Evolutionary conservation across 176 grass and related monocot species (phyloP).

Genomic region (Phragmites australis): DNA sequence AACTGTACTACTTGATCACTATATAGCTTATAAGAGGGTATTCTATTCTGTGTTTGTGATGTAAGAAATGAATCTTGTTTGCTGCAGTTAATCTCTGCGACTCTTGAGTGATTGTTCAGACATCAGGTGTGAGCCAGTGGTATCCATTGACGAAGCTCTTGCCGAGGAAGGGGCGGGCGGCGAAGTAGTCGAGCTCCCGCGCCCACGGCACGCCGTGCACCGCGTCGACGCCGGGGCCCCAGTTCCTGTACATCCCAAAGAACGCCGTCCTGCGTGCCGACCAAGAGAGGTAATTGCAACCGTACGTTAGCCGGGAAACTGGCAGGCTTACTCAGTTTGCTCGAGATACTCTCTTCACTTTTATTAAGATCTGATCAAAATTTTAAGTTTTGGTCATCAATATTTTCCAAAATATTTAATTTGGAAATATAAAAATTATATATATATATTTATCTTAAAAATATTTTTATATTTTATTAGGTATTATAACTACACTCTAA

Average conservation of each 20-base stretch:
- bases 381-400: no score
- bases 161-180: slow-evolving; percentile 75
- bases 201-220: slow-evolving; percentile 89
- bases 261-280: slow-evolving; percentile 64
- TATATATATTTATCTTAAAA: no score
- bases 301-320: neutral
- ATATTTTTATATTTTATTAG: no score
- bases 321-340: neutral
- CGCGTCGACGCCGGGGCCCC: slow-evolving; percentile 73
- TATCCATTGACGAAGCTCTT: slow-evolving; percentile 97
- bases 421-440: no score
- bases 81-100: neutral
- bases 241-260: slow-evolving; percentile 86
- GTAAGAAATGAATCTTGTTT: slow-evolving; percentile 26
- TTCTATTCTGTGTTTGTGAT: slow-evolving; percentile 17
- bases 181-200: slow-evolving; percentile 78
- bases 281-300: neutral
- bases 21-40: neutral
- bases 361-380: no score
- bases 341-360: no score
- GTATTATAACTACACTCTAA: no score
- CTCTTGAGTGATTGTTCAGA: slow-evolving; percentile 34
- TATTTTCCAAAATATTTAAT: no score
- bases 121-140: slow-evolving; percentile 83
- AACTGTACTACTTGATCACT: slow-evolving; percentile 24